Evolutionary conservation across 2,329 filamentous ascomycete species (phyloP), one percentile per base, ranked within the genome.

Genomic region (Pleurostoma richardsiae): DNA sequence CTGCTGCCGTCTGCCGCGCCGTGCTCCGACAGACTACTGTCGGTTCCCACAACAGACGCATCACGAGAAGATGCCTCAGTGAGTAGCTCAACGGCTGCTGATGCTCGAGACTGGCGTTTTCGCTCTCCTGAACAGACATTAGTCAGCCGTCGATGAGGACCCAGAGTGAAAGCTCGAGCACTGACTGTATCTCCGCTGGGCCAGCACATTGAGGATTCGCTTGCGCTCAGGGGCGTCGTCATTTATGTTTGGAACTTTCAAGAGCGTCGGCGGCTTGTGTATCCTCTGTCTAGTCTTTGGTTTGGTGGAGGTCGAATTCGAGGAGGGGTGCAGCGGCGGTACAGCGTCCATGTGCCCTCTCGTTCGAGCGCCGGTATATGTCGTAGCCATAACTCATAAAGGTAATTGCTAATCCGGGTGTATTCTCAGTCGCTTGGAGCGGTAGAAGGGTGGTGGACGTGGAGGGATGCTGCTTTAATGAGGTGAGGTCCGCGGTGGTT

Each of bases 211-310:
- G 27, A 80, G 52, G 1, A 78, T 65, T 8, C 76, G 65, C 56
- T 79, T 80, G 27, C 77, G 65, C 58, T 80, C 76, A 3, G 68
- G 63, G 2, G 76, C 71, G 59, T 80, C 68, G 27, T 77, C 64
- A 4, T 74, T 69, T 19, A 76, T 73, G 42, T 74, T 57, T 4
- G 75, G 74, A 5, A 77, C 66, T 1, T 63, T 60, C 5, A 77
- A 57, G 3, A 56, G n/a, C 4, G 67, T 61, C 3, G 68, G 64
- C 19, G 67, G 49, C 53, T 73, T 75, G 50, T 66, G 58, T 7
- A 60, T 49, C 36, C 71, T 55, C 47, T 75, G 72, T 40, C 72
- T 52, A 0, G 57, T 58, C 40, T 47, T 55, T 4, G 60, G 56
- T 43, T 44, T 48, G 44, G 39, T 30, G 38, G 30, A 42, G 33